Evolutionary conservation across 164 flowering plant species (phyloP), one percentile per base, ranked within the genome.

Genomic region (Protea cynaroides): DNA sequence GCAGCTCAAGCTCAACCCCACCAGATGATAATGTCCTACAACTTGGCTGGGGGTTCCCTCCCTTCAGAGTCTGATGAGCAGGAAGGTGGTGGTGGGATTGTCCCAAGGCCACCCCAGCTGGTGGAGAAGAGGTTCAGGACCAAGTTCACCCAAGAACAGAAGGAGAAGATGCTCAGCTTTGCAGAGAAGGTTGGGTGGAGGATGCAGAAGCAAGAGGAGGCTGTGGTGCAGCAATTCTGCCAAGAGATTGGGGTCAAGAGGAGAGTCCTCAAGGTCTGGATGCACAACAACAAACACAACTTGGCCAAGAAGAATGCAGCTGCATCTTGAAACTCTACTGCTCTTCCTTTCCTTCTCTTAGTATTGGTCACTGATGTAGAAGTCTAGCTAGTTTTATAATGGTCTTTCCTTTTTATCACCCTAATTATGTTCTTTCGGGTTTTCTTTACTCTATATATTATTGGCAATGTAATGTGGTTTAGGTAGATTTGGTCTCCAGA

Each of bases 151-250:
- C 90, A 70, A 58, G 94, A 87, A 61, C 97, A 87, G 75, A 92
- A 92, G 78, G 96, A 85, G 65, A 92, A 89, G 62, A 92, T 92
- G 96, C 47, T 89, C 58, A 69, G 60, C 29, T 92, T 87, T 75
- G 92, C 95, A 4, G 96, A 92, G 76, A 87, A 80, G 72, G 86
- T 83, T 62, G 96, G 92, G 58, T 89, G 98, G 96, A 92, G 83
- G 65, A 83, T 91, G 25, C 97, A 89, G 75, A 91, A 82, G 77
- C 96, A 86, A 56, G 97, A 89, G 65, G 97, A 87, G 54, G 29
- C 66, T 7, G 85, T 78, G 59, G 90, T 91, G 74, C 93, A 87
- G 68, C 90, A 86, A 56, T 83, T 91, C 67, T 91, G 97, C 52
- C 91, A 89, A 65, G 94, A 91, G 71, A 70, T 89, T 77, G 97